phyloP scores from a whole-genome alignment of 2,329 filamentous ascomycete genomes.

The Orbilia javanica region DNA sequence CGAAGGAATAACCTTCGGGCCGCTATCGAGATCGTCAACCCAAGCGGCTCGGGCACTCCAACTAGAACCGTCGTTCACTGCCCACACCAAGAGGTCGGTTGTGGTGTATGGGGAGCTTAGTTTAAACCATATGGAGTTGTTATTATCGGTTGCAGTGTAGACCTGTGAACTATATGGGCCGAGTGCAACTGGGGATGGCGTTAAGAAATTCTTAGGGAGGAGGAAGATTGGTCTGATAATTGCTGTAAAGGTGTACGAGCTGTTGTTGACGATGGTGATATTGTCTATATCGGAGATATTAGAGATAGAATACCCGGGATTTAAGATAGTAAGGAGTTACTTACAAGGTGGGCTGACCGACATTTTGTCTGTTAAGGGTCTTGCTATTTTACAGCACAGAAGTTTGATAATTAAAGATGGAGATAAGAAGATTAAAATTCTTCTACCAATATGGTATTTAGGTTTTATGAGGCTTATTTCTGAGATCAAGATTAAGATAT shows the following conservation, averaged over 20 bases:
- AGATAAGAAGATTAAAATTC: neutral
- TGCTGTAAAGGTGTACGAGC: neutral
- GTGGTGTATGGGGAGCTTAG: neutral
- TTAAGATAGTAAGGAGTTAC: neutral
- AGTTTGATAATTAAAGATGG: neutral
- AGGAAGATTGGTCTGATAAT: neutral
- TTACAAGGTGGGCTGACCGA: neutral
- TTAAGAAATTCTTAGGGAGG: neutral
- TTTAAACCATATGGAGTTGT: conserved; percentile 18
- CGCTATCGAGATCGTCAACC: neutral
- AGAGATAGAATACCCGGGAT: no score
- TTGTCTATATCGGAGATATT: neutral
- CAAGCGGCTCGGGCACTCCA: neutral
- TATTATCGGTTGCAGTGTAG: neutral
- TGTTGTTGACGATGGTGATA: conserved; percentile 8
- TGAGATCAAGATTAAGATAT: neutral
- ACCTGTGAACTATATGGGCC: conserved; percentile 3
- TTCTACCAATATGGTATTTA: neutral
- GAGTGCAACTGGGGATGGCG: neutral
- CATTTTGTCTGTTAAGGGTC: neutral
- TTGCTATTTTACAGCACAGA: neutral
- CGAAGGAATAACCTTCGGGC: neutral
- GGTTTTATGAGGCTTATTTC: neutral
- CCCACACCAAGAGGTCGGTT: neutral
- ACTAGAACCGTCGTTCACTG: conserved; percentile 3